phyloP scores from a whole-genome alignment of 371 early-diverging fungal genomes.

The Neoconidiobolus thromboides region DNA sequence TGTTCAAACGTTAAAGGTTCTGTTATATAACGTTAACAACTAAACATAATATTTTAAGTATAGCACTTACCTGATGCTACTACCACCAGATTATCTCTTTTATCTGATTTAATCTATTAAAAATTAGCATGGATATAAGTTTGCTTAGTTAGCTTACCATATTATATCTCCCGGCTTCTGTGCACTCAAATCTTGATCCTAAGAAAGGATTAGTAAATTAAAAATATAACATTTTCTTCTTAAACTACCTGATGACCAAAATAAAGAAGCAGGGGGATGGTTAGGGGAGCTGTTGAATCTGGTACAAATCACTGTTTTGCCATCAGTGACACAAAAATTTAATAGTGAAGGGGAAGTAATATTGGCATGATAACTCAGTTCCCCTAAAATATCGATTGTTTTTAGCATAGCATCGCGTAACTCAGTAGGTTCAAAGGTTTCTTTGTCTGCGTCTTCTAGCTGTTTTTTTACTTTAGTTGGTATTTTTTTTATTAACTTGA shows the following conservation, averaged over 20 bases:
- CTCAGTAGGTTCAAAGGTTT: constrained; percentile 26
- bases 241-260: constrained; percentile 52
- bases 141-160: constrained; percentile 23
- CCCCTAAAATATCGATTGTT: constrained; percentile 42
- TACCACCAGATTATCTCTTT: constrained; percentile 64
- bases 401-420: constrained; percentile 51
- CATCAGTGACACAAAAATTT: constrained; percentile 82
- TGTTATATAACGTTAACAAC: constrained; percentile 6
- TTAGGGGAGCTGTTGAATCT: constrained; percentile 50
- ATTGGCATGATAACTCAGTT: constrained; percentile 9
- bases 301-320: constrained; percentile 53
- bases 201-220: neutral
- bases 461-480: constrained; percentile 8
- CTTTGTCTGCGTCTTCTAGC: constrained; percentile 29
- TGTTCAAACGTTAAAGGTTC: constrained; percentile 71
- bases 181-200: constrained; percentile 35
- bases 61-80: constrained; percentile 42
- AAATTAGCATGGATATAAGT: neutral
- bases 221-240: constrained; percentile 1
- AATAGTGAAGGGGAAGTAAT: constrained; percentile 34
- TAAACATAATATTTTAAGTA: neutral
- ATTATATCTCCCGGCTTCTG: constrained; percentile 40
- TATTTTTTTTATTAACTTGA: neutral
- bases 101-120: constrained; percentile 37
- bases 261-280: constrained; percentile 49